A percentile compares a stretch with the other conserved stretches of the same genome.
Evolutionary conservation across 2,329 filamentous ascomycete genomes (phyloP).

Genomic region (Colletotrichum eleusines): DNA sequence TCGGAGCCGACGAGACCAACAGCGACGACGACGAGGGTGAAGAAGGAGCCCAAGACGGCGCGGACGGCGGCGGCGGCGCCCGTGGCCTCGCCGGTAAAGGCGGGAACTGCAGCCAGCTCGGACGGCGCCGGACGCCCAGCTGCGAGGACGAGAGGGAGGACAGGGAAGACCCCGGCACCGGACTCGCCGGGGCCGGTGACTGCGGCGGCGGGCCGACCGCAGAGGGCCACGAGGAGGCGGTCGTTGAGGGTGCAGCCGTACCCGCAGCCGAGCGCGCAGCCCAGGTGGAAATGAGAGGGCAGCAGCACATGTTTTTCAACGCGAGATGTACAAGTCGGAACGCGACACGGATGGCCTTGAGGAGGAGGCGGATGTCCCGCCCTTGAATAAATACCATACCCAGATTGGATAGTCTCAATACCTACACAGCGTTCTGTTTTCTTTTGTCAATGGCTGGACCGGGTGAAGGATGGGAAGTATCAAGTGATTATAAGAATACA

Average conservation of each 20-base stretch:
- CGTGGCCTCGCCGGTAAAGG: neutral
- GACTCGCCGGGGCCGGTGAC: constrained; percentile 2
- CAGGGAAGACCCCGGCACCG: neutral
- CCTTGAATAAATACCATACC: neutral
- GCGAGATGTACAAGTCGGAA: neutral
- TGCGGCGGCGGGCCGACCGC: constrained; percentile 22
- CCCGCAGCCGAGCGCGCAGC: constrained; percentile 21
- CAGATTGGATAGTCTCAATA: constrained; percentile 18
- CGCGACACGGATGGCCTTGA: neutral
- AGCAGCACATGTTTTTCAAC: neutral
- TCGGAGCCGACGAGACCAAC: constrained; percentile 22
- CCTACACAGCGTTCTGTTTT: constrained; percentile 6
- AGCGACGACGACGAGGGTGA: constrained; percentile 6
- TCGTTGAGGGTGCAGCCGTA: constrained; percentile 32
- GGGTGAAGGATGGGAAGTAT: no score
- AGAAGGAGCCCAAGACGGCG: constrained; percentile 26
- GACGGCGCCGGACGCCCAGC: constrained; percentile 12
- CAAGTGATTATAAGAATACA: neutral
- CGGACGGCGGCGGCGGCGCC: neutral
- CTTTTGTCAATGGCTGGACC: neutral
- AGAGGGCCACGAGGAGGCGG: constrained; percentile 24
- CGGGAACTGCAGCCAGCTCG: neutral
- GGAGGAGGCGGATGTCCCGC: neutral
- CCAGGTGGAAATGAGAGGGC: constrained; percentile 28
- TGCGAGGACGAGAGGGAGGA: constrained; percentile 2